Evolutionary conservation across 2,329 filamentous ascomycete genomes (phyloP).

Genomic region (Pseudogymnoascus sp.): DNA sequence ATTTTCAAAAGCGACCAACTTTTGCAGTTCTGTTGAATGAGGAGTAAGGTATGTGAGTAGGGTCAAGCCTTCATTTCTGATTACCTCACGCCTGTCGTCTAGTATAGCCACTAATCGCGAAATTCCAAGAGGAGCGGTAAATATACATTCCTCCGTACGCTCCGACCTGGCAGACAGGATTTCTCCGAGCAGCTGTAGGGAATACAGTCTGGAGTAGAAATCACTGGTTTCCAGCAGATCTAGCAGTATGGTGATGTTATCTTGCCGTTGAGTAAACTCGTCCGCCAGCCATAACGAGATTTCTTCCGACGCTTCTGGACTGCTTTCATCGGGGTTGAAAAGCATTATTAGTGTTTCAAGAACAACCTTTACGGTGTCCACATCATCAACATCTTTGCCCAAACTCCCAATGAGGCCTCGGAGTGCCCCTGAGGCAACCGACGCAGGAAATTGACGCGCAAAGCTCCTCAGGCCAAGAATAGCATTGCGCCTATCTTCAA

Average conservation of each 20-base stretch:
- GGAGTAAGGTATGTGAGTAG: constrained; percentile 83
- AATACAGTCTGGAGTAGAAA: constrained; percentile 87
- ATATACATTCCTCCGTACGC: constrained; percentile 87
- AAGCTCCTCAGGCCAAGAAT: constrained; percentile 92
- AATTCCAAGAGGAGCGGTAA: constrained; percentile 80
- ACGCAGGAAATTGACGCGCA: constrained; percentile 91
- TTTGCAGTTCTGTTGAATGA: constrained; percentile 80
- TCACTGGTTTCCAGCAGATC: constrained; percentile 81
- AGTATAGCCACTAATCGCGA: constrained; percentile 75
- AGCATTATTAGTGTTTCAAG: constrained; percentile 93
- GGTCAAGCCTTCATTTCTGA: constrained; percentile 80
- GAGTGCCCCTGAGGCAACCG: constrained; percentile 87
- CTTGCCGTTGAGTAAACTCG: constrained; percentile 95
- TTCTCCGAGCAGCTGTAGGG: constrained; percentile 77
- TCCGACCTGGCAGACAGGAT: constrained; percentile 81
- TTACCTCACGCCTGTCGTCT: constrained; percentile 76
- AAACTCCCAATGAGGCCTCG: constrained; percentile 79
- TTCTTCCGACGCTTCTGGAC: constrained; percentile 90
- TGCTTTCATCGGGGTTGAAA: constrained; percentile 63
- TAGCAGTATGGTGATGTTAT: constrained; percentile 86
- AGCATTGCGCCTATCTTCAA: constrained; percentile 89
- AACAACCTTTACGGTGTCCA: constrained; percentile 91
- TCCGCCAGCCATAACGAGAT: constrained; percentile 94
- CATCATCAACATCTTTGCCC: constrained; percentile 82
- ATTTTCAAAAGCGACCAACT: constrained; percentile 90